Percentiles rank a stretch among this genome's conserved stretches.
phyloP scores from a whole-genome alignment of 2,329 filamentous ascomycete species.

The Chaetomiaceae sp. region DNA sequence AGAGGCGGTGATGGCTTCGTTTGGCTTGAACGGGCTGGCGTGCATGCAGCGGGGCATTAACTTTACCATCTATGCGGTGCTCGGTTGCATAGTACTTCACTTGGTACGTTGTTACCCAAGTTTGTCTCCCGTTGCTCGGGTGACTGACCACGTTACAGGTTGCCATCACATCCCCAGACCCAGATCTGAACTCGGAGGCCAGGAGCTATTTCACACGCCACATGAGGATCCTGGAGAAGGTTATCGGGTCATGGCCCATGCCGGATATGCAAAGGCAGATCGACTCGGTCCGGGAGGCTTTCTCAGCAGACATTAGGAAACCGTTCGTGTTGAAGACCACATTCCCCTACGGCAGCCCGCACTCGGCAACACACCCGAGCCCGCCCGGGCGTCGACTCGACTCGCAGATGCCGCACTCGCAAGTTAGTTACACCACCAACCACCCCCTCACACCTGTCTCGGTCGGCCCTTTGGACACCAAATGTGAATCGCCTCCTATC shows the following conservation, averaged over 20 bases:
- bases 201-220: constrained; percentile 86
- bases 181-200: constrained; percentile 78
- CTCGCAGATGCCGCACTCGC: constrained; percentile 45
- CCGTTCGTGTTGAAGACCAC: constrained; percentile 84
- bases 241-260: constrained; percentile 78
- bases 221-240: constrained; percentile 88
- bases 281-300: constrained; percentile 81
- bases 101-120: constrained; percentile 58
- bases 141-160: constrained; percentile 51
- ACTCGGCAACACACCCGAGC: constrained; percentile 57
- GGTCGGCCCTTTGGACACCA: constrained; percentile 64
- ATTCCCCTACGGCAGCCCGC: constrained; percentile 82
- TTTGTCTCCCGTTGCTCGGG: neutral
- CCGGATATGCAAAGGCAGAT: constrained; percentile 87
- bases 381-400: constrained; percentile 55
- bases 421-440: constrained; percentile 64
- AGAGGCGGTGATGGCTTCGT: constrained; percentile 72
- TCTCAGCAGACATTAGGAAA: constrained; percentile 78
- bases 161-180: constrained; percentile 87
- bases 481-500: constrained; percentile 63
- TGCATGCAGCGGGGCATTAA: constrained; percentile 94
- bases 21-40: constrained; percentile 72
- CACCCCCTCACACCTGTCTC: constrained; percentile 79
- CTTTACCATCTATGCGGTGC: constrained; percentile 87
- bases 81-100: constrained; percentile 90